phyloP scores from a whole-genome alignment of 2,329 filamentous ascomycete genomes.

The Sclerotiophoma versabilis region DNA sequence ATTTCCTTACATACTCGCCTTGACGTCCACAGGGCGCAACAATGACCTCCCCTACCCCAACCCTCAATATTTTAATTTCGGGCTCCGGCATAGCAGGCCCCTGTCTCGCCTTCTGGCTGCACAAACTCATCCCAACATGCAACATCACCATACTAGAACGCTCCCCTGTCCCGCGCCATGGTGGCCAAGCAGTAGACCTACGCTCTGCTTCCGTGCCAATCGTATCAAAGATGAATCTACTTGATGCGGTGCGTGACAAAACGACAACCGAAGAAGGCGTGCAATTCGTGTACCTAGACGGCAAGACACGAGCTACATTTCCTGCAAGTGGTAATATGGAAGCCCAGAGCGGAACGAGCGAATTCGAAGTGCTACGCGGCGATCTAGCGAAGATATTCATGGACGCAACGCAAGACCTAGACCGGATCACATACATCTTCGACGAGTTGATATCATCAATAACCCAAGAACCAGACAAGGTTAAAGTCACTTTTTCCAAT shows the following conservation, averaged over 20 bases:
- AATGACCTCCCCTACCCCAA: background rate
- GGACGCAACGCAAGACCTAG: slow-evolving; percentile 44
- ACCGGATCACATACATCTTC: slow-evolving; percentile 46
- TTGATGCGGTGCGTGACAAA: slow-evolving; percentile 50
- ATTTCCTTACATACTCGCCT: too few relatives aligned
- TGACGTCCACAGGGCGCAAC: too few relatives aligned
- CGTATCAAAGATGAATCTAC: slow-evolving; percentile 60
- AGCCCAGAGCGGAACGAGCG: slow-evolving; percentile 56
- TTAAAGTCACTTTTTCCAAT: slow-evolving; percentile 52
- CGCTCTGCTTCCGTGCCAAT: slow-evolving; percentile 60
- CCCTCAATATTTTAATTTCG: slow-evolving; percentile 37
- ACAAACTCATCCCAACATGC: slow-evolving; percentile 41
- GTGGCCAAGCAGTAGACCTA: slow-evolving; percentile 64
- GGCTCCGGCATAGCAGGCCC: slow-evolving; percentile 42
- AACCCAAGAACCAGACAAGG: slow-evolving; percentile 33
- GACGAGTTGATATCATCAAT: slow-evolving; percentile 40
- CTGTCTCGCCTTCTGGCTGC: slow-evolving; percentile 61
- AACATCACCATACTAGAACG: slow-evolving; percentile 54
- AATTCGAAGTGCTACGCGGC: slow-evolving; percentile 68
- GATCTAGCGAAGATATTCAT: slow-evolving; percentile 62
- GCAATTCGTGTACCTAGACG: slow-evolving; percentile 43
- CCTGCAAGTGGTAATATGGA: slow-evolving; percentile 47
- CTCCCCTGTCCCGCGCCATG: slow-evolving; percentile 51
- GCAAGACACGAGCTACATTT: slow-evolving; percentile 36
- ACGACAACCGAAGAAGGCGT: slow-evolving; percentile 59